A percentile compares a stretch with the other conserved stretches of the same genome.
Evolutionary conservation across 2,329 filamentous ascomycete species (phyloP).

Genomic region (Beauveria medogensis): DNA sequence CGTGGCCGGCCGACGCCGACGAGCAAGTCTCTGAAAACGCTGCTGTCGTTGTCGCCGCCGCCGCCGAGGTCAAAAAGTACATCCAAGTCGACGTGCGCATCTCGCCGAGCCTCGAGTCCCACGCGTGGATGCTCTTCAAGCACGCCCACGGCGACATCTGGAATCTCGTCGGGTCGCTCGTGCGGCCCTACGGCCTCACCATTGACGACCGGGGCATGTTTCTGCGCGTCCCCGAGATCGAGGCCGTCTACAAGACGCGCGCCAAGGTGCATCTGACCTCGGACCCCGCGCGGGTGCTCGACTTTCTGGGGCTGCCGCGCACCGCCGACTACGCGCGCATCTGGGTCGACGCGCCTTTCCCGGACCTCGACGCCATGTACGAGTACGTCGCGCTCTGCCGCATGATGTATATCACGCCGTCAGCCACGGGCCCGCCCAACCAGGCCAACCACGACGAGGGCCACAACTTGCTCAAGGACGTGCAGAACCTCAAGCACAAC

Average conservation of each 20-base stretch:
- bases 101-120: constrained; percentile 32
- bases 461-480: constrained; percentile 17
- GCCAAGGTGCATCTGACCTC: constrained; percentile 52
- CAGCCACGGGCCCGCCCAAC: constrained; percentile 12
- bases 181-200: constrained; percentile 58
- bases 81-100: constrained; percentile 65
- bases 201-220: constrained; percentile 55
- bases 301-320: constrained; percentile 54
- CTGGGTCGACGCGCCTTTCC: constrained; percentile 48
- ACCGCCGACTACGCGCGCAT: constrained; percentile 15
- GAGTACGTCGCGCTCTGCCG: constrained; percentile 50
- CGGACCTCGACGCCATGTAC: constrained; percentile 47
- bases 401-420: constrained; percentile 43
- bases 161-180: constrained; percentile 54
- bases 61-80: constrained; percentile 21
- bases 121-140: constrained; percentile 59
- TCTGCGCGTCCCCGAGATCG: constrained; percentile 61
- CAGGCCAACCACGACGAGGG: constrained; percentile 6
- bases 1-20: constrained; percentile 34
- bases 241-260: constrained; percentile 46
- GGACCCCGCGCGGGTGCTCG: constrained; percentile 46
- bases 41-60: background rate
- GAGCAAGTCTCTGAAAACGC: background rate
- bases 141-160: constrained; percentile 65
- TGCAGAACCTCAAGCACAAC: constrained; percentile 38